Conservation (phyloP, 2,329 filamentous ascomycete species). For the Alternaria dauci region DNA sequence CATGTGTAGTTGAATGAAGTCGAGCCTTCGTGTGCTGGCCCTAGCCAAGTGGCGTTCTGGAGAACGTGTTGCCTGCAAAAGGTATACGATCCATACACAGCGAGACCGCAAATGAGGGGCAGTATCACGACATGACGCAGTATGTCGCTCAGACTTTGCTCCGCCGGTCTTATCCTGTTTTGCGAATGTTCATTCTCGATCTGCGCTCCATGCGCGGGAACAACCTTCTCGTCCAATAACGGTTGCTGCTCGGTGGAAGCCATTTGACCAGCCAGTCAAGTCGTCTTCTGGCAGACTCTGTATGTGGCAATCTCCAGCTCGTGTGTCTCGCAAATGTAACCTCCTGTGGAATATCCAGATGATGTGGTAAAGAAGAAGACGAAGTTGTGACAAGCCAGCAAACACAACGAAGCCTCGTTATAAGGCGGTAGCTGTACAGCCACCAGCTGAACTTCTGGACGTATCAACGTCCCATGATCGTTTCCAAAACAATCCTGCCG, state of each 20-base stretch:
- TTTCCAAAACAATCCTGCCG: constrained; percentile 15
- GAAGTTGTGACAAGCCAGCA: background rate
- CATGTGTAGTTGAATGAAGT: constrained; percentile 42
- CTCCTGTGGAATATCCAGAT: background rate
- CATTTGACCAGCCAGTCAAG: constrained; percentile 16
- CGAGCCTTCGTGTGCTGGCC: background rate
- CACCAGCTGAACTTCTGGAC: constrained; percentile 5
- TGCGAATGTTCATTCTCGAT: background rate
- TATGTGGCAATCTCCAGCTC: background rate
- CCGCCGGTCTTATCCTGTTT: background rate
- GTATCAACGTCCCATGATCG: constrained; percentile 15
- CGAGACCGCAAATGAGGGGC: constrained; percentile 15
- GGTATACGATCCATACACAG: constrained; percentile 11
- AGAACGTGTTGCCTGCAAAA: constrained; percentile 4
- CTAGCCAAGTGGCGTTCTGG: background rate
- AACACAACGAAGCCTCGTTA: constrained; percentile 5
- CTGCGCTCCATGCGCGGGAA: constrained; percentile 9
- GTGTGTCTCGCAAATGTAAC: background rate
- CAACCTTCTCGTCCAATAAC: constrained; percentile 25
- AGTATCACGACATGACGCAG: constrained; percentile 9
- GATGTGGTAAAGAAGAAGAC: background rate
- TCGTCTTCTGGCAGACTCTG: background rate
- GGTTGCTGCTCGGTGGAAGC: constrained; percentile 19
- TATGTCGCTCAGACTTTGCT: background rate
- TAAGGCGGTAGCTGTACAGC: constrained; percentile 10